Base-by-base conservation (phyloP, 768 basidiomycete species). In the Dioszegia aurantiaca region DNA sequence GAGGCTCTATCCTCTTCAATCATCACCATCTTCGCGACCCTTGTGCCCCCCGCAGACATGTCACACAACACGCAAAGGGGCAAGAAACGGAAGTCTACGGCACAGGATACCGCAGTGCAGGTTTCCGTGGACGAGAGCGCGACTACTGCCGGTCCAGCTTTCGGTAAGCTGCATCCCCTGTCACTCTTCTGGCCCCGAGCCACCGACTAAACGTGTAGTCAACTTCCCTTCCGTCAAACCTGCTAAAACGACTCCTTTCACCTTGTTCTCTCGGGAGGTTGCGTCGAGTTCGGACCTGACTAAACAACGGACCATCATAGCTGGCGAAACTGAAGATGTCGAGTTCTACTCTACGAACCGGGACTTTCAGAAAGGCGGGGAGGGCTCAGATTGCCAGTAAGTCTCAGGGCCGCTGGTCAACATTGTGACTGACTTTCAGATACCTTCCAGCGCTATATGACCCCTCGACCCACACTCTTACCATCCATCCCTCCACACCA, bases 361-460 rank as follows among this genome's bases (percentile, higher is more conserved):
- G 45, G 81, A 83, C 24, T 83, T 85, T 67, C 80, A 57, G 27
- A 46, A 44, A 8, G 61, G 56, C 28, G 53, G 73, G 49, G 73
- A 80, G 65, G 73, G 78, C 4, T 81, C 82, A 28, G 79, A 83
- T 43, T 90, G 87, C 79, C 84, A 83, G 89, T 90, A 69, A 67
- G 85, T 78, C 44, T 14, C n/a, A 30, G 4, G 6, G 1, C 56
- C 27, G 43, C 33, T 21, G 17, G 27, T 21, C 3, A 21, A 17
- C 46, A 10, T 6, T 24, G 44, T 3, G 4, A 12, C 28, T 37
- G 48, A 44, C 11, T 4, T 2, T 5, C 37, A 76, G 90, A 67
- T 98, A 98, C 74, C 79, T 93, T 40, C 77, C 95, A 23, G 92
- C 86, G 3, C 80, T 94, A 21, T 87, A 86, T 72, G 86, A 92